phyloP scores from a whole-genome alignment of 352 stramenopile genomes.

The Phytopythium litorale region DNA sequence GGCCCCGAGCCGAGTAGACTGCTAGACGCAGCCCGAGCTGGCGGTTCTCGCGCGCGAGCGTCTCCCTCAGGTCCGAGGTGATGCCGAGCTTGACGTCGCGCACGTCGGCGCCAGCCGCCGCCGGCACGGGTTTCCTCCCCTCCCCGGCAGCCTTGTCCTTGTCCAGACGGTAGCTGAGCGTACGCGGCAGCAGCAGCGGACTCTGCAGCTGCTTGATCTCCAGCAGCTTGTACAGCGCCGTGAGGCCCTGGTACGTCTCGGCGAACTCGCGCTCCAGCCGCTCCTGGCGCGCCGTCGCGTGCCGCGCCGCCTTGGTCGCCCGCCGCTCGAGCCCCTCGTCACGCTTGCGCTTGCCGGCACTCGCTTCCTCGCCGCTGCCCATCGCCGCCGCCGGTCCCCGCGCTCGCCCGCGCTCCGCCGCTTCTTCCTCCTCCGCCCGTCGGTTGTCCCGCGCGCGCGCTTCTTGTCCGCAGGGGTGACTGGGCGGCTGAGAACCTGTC shows the following conservation, averaged over 20 bases:
- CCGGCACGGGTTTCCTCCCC: not conserved
- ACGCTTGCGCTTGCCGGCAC: conserved; percentile 60
- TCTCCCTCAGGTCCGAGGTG: conserved; percentile 55
- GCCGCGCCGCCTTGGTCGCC: conserved; percentile 25
- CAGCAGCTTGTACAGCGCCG: conserved; percentile 80
- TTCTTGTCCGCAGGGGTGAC: too few relatives aligned
- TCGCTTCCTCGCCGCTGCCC: conserved; percentile 11
- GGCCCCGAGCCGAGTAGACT: conserved; percentile 39
- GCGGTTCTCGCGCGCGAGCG: conserved; percentile 54
- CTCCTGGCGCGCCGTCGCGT: conserved; percentile 55
- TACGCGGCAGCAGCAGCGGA: conserved; percentile 72
- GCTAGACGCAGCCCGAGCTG: conserved; percentile 52
- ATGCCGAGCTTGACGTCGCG: conserved; percentile 66
- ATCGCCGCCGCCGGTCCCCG: not conserved
- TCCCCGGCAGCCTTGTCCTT: conserved; percentile 13
- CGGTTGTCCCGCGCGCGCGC: too few relatives aligned
- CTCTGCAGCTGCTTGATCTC: conserved; percentile 68
- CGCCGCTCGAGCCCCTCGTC: conserved; percentile 46
- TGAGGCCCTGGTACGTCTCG: conserved; percentile 71
- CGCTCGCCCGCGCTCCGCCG: too few relatives aligned
- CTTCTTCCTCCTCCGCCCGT: not conserved
- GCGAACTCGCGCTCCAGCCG: conserved; percentile 81
- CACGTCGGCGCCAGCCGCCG: conserved; percentile 26
- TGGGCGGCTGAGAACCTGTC: too few relatives aligned
- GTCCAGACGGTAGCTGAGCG: conserved; percentile 71